Base-by-base conservation (phyloP, 805 yeast species). In the Hemisphaericaspora nanyangensis region DNA sequence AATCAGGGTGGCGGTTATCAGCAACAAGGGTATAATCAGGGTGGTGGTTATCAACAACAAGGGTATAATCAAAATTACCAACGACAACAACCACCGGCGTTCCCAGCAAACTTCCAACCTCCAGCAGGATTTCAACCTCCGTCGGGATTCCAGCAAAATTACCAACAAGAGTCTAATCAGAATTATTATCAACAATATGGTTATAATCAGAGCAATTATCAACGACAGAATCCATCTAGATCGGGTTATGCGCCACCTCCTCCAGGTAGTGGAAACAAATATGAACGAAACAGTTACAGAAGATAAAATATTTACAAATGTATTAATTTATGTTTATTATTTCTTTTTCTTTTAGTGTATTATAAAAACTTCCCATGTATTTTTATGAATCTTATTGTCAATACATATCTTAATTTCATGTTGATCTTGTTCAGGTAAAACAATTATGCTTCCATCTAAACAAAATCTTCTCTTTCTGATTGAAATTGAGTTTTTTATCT, bases 381-480 rank as follows among this genome's bases (percentile, higher is more conserved):
- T 50, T 5, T 50, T 47, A 17, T 52, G 49, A 4, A 8, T 31
- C 34, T 54, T 56, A n/a, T 58, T 59, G 2, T 45, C 34, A 6
- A 44, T 39, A n/a, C 38, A 25, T 7, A 57, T 40, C n/a, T 33
- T 25, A 17, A 58, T 39, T 20, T 41, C 42, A 26, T 37, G 34
- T 3, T 35, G 47, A 8, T 32, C 37, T 12, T 37, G 35, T 13
- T 51, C 56, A 2, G 72, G 71, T 11, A 61, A 35, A 11, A 40
- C 50, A 12, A 65, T 46, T 17, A 77, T 79, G 15, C 73, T 60
- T 0, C 93, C 93, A 56, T 84, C 93, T 10, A 84, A 52, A 51
- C 91, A 84, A 55, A 82, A 70, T 25, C 88, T 61, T 44, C 74
- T 60, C n/a, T 63, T 50, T 10, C 50, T 52, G 4, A 38, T 31